phyloP scores from a whole-genome alignment of 176 grass and related monocot species.

The Urochloa ruziziensis region DNA sequence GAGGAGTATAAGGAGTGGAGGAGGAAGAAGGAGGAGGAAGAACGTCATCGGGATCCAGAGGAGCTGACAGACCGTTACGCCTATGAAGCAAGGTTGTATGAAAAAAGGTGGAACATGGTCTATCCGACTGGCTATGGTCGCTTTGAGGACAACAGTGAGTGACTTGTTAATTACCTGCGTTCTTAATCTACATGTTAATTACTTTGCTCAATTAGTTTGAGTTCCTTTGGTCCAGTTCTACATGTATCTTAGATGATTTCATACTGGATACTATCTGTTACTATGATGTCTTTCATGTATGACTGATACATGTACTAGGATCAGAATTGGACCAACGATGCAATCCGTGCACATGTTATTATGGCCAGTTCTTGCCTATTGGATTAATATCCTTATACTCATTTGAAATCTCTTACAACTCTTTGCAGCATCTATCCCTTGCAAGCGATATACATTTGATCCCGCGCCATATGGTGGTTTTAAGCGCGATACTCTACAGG shows the following conservation, averaged over 20 bases:
- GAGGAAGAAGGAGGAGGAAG: neutral
- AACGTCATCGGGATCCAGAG: neutral
- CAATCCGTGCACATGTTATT: neutral
- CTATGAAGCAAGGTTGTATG: neutral
- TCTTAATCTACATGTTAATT: neutral
- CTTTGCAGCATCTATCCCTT: constrained; percentile 1
- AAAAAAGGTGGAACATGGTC: neutral
- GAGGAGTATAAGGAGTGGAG: neutral
- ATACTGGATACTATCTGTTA: neutral
- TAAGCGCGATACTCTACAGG: neutral
- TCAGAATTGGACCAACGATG: neutral
- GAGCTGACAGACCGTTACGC: neutral
- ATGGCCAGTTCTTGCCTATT: neutral
- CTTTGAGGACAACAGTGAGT: neutral
- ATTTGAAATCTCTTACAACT: neutral
- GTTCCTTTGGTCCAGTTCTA: neutral
- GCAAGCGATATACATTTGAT: neutral
- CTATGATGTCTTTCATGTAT: neutral
- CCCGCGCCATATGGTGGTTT: neutral
- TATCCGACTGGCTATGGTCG: neutral
- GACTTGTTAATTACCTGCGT: no score
- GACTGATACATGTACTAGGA: neutral
- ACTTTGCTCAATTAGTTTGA: neutral
- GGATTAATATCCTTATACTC: neutral
- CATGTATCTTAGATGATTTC: neutral